A percentile compares a stretch with the other conserved stretches of the same genome.
These are phyloP conservation scores for Saururus chinensis DNA, from an alignment of 164 flowering plant species.

Conservation along the genomic window DNA sequence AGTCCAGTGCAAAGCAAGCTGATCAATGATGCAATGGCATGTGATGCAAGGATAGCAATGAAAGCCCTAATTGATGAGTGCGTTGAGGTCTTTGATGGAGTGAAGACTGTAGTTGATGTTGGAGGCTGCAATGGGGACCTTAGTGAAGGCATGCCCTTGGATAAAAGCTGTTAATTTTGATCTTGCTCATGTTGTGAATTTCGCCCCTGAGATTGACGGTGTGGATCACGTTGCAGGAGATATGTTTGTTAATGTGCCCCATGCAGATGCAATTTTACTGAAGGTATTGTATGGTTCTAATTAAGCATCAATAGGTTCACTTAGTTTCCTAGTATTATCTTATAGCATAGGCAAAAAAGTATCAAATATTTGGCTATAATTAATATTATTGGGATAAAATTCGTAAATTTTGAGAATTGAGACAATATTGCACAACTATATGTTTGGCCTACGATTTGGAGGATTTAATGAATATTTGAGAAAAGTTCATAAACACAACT, in stretches of 20 bases:
- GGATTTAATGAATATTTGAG: too few species aligned
- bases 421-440: too few species aligned
- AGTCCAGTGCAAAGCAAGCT: neutral
- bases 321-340: too few species aligned
- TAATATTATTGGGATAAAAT: too few species aligned
- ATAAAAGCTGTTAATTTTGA: constrained; percentile 3
- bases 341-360: too few species aligned
- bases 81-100: constrained; percentile 1
- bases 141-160: constrained; percentile 7
- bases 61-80: constrained; percentile 1
- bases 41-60: neutral
- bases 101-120: constrained; percentile 6
- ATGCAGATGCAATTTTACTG: constrained; percentile 5
- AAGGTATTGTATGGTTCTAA: too few species aligned
- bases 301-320: too few species aligned
- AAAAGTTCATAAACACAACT: too few species aligned
- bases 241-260: constrained; percentile 6
- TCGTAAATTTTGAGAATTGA: too few species aligned
- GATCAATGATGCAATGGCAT: constrained; percentile 7
- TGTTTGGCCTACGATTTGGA: too few species aligned
- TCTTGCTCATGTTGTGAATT: constrained; percentile 4
- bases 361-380: too few species aligned
- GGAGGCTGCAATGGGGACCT: constrained; percentile 5
- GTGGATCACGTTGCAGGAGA: constrained; percentile 4
- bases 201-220: neutral